phyloP scores from a whole-genome alignment of 768 basidiomycete species.

The Kwoniella heveanensis region DNA sequence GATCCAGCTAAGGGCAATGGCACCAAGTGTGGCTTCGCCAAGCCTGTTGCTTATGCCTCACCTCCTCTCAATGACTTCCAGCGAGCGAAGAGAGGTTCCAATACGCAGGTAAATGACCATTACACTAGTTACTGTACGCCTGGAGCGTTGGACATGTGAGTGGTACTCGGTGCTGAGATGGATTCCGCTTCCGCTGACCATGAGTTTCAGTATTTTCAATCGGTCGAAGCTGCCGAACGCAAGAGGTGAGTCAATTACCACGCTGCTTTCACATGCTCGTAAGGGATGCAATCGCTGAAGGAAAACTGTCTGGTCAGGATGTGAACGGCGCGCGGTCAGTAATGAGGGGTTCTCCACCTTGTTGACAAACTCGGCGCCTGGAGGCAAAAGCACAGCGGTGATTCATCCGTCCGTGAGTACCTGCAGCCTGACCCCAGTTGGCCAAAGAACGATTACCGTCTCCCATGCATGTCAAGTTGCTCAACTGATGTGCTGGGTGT shows the following conservation, averaged over 20 bases:
- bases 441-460: no score
- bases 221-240: not conserved
- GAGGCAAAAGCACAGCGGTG: slow-evolving; percentile 29
- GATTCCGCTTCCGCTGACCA: not conserved
- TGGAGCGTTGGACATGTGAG: slow-evolving; percentile 27
- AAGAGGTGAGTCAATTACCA: not conserved
- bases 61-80: slow-evolving; percentile 28
- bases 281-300: not conserved
- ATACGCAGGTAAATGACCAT: slow-evolving; percentile 17
- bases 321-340: slow-evolving; percentile 9
- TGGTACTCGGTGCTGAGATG: not conserved
- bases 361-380: slow-evolving; percentile 28
- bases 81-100: slow-evolving; percentile 10
- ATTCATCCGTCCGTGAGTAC: slow-evolving; percentile 34
- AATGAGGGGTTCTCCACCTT: slow-evolving; percentile 29
- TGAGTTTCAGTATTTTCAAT: slow-evolving; percentile 11
- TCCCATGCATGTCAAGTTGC: no score
- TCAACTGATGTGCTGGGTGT: no score
- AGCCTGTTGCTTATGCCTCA: slow-evolving; percentile 10
- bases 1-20: slow-evolving; percentile 3
- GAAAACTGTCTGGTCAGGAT: slow-evolving; percentile 4
- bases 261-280: slow-evolving; percentile 3
- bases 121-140: slow-evolving; percentile 22
- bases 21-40: slow-evolving; percentile 20
- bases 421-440: no score